Evolutionary conservation across 345 rosid species (phyloP), one percentile per base, ranked within the genome.

Genomic region (Iberis pinnata): DNA sequence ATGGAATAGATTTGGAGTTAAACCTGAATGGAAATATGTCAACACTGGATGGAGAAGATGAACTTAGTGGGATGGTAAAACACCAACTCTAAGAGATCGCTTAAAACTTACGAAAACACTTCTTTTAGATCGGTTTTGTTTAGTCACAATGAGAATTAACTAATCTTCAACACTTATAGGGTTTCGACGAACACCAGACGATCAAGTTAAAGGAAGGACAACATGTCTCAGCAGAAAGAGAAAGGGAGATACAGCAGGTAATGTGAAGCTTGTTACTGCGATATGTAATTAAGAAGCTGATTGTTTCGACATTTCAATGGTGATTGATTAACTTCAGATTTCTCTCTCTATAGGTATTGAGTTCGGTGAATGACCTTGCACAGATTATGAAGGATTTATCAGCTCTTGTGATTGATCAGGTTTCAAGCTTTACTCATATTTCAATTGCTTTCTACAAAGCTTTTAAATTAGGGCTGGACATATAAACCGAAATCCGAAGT

Each of bases 341-440:
- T n/a, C n/a, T n/a, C 5, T 43, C n/a, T 38, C 13, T 55, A 12
- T 68, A 88, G 97, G 97, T 79, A 7, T 76, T 85, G 73, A 78
- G 87, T 29, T 85, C 97, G 0, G 97, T 88, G 68, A 81, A 79
- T 63, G 97, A 88, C 58, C 87, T 88, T 43, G 95, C 95, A 60
- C 92, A 88, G 70, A 81, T 88, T 44, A 85, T 88, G 97, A 88
- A 88, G 64, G 97, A 88, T 72, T 60, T 88, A 61, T 88, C 95
- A 1, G 80, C 77, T 49, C 89, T 88, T 64, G 97, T 85, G 60
- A 88, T 88, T 76, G 97, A 88, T 56, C 97, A 88, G 95, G 97
- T 88, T 47, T 57, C 57, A 16, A 14, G 18, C 49, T 14, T 43
- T 5, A 37, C 56, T 63, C 16, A 6, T 33, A n/a, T 18, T 19